Base-by-base conservation (phyloP, 1,284 basidiomycete genomes). In the Phylloboletellus chloephorus region DNA sequence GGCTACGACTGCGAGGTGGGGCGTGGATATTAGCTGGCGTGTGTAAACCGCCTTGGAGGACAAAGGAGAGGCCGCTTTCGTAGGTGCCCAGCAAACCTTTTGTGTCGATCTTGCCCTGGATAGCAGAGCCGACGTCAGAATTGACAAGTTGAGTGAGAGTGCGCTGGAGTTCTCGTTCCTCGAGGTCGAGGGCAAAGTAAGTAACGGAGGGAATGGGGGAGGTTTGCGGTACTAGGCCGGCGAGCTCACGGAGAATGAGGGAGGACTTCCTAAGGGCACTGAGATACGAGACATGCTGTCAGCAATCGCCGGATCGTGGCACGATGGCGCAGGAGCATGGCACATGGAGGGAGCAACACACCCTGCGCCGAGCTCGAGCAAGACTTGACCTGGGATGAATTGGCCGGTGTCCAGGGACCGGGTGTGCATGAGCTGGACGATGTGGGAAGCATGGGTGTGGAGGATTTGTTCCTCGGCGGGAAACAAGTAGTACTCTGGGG, bases 151-250 rank as follows among this genome's bases (percentile, higher is more conserved):
- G 74, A 25, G 67, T 67, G 33, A 98, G 73, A 4, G 90, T 89
- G 17, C 92, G 81, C 48, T 84, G 75, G 23, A 98, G 79, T 60
- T 97, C 92, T 39, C 76, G 76, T 52, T 84, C 74, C 63, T 95
- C 91, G 20, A 98, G 80, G 58, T 98, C 95, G 39, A 98, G 82
- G 10, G 94, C 92, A 67, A 89, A 93, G 66, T 96, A 98, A 1
- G 82, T 87, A 56, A 88, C 79, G 8, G 79, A 76, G 1, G 79
- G 67, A 12, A 61, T 47, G 1, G 60, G 38, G 6, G 56, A 57
- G 3, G 52, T 47, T 12, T 57, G 53, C 15, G 67, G 58, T 7
- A 75, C 71, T 12, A 72, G 59, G 49, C 67, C 64, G 31, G 88
- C 77, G 26, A 97, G 72, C 1, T 88, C 87, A 13, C 71, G 72